Evolutionary conservation across 805 yeast species (phyloP).

Genomic region (Saturnispora bothae): DNA sequence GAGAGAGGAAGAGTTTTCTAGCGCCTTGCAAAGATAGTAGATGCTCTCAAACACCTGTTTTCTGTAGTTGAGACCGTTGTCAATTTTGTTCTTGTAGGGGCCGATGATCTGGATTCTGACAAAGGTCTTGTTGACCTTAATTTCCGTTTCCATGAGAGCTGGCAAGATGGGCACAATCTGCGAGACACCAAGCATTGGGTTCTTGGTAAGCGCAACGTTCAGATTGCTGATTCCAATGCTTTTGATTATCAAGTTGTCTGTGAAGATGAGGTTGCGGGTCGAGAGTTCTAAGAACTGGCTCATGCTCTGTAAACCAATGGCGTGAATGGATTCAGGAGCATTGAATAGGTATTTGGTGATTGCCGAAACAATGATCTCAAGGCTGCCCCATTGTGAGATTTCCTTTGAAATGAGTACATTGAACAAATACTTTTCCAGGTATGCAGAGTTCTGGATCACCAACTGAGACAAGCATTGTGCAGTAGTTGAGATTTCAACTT

Average conservation of each 20-base stretch:
- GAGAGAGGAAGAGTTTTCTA: constrained; percentile 21
- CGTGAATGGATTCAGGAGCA: constrained; percentile 10
- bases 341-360: constrained; percentile 22
- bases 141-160: constrained; percentile 38
- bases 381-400: background rate
- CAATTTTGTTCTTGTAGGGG: constrained; percentile 75
- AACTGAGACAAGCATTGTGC: constrained; percentile 21
- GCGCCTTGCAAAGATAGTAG: constrained; percentile 37
- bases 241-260: constrained; percentile 41
- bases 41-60: constrained; percentile 63
- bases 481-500: constrained; percentile 16
- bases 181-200: constrained; percentile 36
- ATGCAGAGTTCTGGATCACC: constrained; percentile 12
- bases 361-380: constrained; percentile 21
- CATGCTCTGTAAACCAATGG: constrained; percentile 8
- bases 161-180: constrained; percentile 40
- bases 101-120: constrained; percentile 70
- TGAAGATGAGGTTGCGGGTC: constrained; percentile 19
- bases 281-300: constrained; percentile 21
- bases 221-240: constrained; percentile 51
- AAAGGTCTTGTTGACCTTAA: constrained; percentile 43
- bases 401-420: constrained; percentile 7
- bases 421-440: constrained; percentile 12
- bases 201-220: constrained; percentile 48
- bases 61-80: constrained; percentile 64